phyloP scores from a whole-genome alignment of 2,329 filamentous ascomycete genomes.

The Colletotrichum sp. region DNA sequence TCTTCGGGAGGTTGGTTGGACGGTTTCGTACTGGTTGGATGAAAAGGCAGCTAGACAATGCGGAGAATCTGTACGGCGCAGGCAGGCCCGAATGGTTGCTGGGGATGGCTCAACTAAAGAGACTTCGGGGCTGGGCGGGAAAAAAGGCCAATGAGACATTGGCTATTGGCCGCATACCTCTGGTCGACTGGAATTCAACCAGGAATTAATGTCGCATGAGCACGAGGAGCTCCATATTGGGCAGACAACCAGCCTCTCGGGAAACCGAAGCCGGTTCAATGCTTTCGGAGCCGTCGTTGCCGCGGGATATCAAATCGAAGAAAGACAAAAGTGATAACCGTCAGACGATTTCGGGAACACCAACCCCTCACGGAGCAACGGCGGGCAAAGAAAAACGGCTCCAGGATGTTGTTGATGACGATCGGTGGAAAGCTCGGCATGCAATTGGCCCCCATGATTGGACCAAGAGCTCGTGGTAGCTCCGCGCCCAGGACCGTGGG shows the following conservation, averaged over 20 bases:
- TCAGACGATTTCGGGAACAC: neutral
- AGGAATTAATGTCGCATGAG: neutral
- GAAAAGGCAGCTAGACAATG: neutral
- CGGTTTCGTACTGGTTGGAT: neutral
- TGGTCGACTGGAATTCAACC: neutral
- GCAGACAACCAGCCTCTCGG: neutral
- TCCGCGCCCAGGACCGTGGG: conserved; percentile 10
- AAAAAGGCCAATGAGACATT: neutral
- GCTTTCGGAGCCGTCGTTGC: neutral
- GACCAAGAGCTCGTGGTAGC: neutral
- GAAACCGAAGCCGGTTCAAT: neutral
- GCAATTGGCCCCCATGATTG: conserved; percentile 13
- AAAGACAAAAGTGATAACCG: neutral
- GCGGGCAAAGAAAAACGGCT: neutral
- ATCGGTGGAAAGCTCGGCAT: neutral
- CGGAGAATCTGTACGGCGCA: neutral
- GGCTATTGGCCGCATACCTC: neutral
- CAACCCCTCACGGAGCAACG: neutral
- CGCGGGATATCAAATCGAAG: neutral
- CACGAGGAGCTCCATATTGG: neutral
- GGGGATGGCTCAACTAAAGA: neutral
- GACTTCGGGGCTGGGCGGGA: neutral
- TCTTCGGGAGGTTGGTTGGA: neutral
- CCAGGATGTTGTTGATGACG: neutral
- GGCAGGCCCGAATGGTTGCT: neutral